Evolutionary conservation across 1,284 basidiomycete species (phyloP).

Genomic region (Coriolopsis trogii): DNA sequence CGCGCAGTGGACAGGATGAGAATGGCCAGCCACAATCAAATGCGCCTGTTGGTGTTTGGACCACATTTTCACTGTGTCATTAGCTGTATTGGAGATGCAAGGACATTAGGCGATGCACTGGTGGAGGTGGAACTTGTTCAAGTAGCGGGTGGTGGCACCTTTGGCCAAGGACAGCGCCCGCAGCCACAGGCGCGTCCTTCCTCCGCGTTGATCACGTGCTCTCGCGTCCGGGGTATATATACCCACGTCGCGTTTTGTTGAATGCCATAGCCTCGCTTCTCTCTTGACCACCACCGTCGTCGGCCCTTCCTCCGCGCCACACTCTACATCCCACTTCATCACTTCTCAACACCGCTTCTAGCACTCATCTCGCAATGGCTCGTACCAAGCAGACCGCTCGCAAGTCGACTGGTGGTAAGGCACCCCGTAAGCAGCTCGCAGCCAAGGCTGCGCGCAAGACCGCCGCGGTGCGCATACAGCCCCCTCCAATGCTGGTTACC

Average conservation of each 20-base stretch:
- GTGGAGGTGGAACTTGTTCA: background rate
- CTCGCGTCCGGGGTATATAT: constrained; percentile 30
- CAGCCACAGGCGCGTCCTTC: constrained; percentile 30
- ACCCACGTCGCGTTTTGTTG: constrained; percentile 27
- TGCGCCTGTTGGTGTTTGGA: too few relatives aligned
- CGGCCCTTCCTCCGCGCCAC: constrained; percentile 1
- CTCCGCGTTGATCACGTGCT: constrained; percentile 26
- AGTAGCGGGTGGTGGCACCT: background rate
- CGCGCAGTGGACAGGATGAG: too few relatives aligned
- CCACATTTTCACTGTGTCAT: too few relatives aligned
- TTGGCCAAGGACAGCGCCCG: constrained; percentile 10
- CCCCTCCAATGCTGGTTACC: background rate
- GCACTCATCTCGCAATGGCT: constrained; percentile 38
- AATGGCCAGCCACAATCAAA: too few relatives aligned
- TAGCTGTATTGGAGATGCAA: too few relatives aligned
- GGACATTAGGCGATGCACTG: too few relatives aligned
- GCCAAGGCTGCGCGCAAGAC: constrained; percentile 81
- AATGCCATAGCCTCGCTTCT: constrained; percentile 23
- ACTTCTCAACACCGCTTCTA: constrained; percentile 8
- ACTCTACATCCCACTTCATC: constrained; percentile 9
- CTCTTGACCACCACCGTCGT: constrained; percentile 26
- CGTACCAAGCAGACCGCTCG: constrained; percentile 83
- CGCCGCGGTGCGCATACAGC: constrained; percentile 48
- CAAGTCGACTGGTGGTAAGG: constrained; percentile 88
- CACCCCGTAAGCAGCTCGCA: constrained; percentile 90